Percentiles rank a stretch among this genome's conserved stretches.
Evolutionary conservation across 768 basidiomycete genomes (phyloP).

Genomic region (Trametes punicea): DNA sequence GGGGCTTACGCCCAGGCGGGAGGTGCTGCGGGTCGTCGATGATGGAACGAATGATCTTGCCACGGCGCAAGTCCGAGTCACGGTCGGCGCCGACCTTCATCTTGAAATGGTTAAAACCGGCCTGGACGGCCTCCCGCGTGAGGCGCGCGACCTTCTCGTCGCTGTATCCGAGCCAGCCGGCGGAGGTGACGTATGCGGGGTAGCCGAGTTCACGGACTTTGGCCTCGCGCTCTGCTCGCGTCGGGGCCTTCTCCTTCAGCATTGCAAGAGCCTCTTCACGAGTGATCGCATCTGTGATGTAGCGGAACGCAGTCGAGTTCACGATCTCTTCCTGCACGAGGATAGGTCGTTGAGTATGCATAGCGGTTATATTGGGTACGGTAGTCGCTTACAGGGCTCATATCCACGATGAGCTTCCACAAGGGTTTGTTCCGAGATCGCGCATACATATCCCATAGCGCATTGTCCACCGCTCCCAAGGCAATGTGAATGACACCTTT

Average conservation of each 20-base stretch:
- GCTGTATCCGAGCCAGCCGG: slow-evolving; percentile 91
- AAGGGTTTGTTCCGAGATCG: slow-evolving; percentile 77
- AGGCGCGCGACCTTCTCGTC: slow-evolving; percentile 89
- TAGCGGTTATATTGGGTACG: background rate
- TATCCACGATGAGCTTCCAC: slow-evolving; percentile 92
- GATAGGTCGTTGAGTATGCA: background rate
- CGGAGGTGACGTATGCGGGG: slow-evolving; percentile 92
- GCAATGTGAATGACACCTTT: slow-evolving; percentile 95
- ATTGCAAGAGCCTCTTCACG: slow-evolving; percentile 84
- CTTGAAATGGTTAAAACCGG: slow-evolving; percentile 98
- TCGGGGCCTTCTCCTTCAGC: slow-evolving; percentile 71
- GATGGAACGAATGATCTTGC: slow-evolving; percentile 86
- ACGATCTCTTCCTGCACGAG: slow-evolving; percentile 69
- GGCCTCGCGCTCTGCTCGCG: slow-evolving; percentile 76
- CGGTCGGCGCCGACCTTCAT: slow-evolving; percentile 94
- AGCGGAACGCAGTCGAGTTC: slow-evolving; percentile 72
- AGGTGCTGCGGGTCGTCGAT: slow-evolving; percentile 90
- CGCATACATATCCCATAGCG: slow-evolving; percentile 92
- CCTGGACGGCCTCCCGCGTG: slow-evolving; percentile 79
- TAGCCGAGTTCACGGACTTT: slow-evolving; percentile 75
- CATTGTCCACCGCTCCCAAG: slow-evolving; percentile 85
- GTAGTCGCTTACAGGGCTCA: slow-evolving; percentile 56
- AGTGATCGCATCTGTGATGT: slow-evolving; percentile 92
- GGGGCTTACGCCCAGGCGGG: slow-evolving; percentile 52
- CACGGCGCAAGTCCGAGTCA: slow-evolving; percentile 81